Percentiles rank a stretch among this genome's conserved stretches.
These are phyloP conservation scores for Emydomyces testavorans DNA, from an alignment of 2,329 filamentous ascomycete species.

Conservation along the genomic window DNA sequence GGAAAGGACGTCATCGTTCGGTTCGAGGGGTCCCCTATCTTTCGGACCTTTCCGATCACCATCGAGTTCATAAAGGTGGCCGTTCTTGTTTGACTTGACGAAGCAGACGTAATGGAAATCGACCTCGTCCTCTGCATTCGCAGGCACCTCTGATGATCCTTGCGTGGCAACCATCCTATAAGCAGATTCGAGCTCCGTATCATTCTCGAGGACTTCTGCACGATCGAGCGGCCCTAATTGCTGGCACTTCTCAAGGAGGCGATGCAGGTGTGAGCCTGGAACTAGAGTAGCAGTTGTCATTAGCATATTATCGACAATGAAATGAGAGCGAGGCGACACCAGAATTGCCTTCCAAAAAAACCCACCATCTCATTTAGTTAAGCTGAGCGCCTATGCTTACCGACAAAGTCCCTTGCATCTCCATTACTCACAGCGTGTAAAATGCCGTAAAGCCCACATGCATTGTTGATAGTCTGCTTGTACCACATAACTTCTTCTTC, in stretches of 20 bases:
- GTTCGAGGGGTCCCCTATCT: conserved; percentile 1
- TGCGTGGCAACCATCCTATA: conserved; percentile 11
- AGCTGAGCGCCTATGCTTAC: too few species aligned
- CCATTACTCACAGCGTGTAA: conserved; percentile 16
- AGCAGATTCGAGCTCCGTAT: conserved; percentile 5
- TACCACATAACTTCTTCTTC: conserved; percentile 7
- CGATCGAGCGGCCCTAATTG: conserved; percentile 3
- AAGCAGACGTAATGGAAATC: conserved; percentile 17
- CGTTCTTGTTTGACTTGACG: conserved; percentile 2
- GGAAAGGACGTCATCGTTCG: conserved; percentile 7
- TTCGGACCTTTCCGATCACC: conserved; percentile 8
- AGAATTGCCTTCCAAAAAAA: too few species aligned
- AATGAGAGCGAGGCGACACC: too few species aligned
- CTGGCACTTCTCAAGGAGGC: conserved; percentile 1
- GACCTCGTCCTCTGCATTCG: conserved; percentile 13
- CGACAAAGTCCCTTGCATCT: too few species aligned
- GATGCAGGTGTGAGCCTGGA: too few species aligned
- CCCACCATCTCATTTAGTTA: too few species aligned
- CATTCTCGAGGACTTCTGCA: conserved; percentile 7
- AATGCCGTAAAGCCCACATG: conserved; percentile 17
- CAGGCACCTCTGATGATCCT: conserved; percentile 12
- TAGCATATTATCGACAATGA: too few species aligned
- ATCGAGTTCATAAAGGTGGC: conserved; percentile 11
- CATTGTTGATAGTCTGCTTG: conserved; percentile 17
- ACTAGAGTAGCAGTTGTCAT: too few species aligned